Conservation (phyloP, 495 filamentous ascomycete genomes). For the Neurospora sublineolata region DNA sequence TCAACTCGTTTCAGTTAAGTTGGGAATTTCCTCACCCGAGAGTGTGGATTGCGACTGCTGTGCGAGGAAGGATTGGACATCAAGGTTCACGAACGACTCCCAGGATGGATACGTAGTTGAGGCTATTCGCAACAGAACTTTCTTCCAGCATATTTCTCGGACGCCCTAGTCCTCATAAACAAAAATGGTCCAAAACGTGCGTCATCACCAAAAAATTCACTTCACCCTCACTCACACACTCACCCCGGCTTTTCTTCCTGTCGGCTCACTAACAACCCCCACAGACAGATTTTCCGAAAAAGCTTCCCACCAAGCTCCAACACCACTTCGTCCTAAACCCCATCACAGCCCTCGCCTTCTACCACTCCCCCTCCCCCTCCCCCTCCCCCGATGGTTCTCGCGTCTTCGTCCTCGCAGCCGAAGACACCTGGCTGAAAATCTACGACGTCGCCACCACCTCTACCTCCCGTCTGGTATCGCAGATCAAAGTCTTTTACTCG, state of each 20-base stretch:
- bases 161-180: too few species aligned
- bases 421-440: slow-evolving; percentile 60
- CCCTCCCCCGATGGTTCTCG: too few species aligned
- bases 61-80: too few species aligned
- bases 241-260: neutral
- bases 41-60: neutral
- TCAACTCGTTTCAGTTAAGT: neutral
- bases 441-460: slow-evolving; percentile 38
- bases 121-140: too few species aligned
- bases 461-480: slow-evolving; percentile 23
- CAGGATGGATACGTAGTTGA: too few species aligned
- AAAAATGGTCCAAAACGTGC: too few species aligned
- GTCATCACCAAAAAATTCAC: too few species aligned
- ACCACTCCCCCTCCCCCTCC: slow-evolving; percentile 6
- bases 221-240: neutral
- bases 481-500: slow-evolving; percentile 41
- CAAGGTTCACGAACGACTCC: too few species aligned
- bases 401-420: slow-evolving; percentile 53
- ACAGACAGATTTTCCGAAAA: neutral
- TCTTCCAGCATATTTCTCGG: too few species aligned
- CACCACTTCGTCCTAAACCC: slow-evolving; percentile 36
- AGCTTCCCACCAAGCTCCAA: slow-evolving; percentile 12
- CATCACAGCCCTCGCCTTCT: slow-evolving; percentile 48
- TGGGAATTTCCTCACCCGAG: neutral
- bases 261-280: neutral